Evolutionary conservation across 2,329 filamentous ascomycete species (phyloP).

Genomic region (Aspergillus proliferans): DNA sequence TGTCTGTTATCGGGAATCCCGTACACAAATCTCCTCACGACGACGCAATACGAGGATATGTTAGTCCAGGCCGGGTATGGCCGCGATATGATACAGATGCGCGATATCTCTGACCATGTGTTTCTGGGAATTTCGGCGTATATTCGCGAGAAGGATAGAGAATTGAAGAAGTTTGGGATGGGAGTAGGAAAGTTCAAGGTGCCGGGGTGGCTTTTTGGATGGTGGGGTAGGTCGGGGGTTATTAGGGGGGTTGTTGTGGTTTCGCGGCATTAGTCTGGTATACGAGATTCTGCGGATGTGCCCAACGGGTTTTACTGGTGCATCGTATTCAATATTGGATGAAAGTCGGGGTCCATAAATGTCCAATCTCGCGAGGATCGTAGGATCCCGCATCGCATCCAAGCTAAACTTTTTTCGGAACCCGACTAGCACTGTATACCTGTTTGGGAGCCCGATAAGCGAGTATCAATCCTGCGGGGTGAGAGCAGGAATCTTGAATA

Average conservation of each 20-base stretch:
- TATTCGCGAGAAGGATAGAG: constrained; percentile 33
- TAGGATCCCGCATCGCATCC: no score
- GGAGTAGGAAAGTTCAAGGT: constrained; percentile 31
- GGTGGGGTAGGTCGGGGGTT: constrained; percentile 36
- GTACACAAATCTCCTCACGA: constrained; percentile 44
- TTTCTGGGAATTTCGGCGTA: constrained; percentile 46
- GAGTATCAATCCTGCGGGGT: no score
- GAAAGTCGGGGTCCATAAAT: no score
- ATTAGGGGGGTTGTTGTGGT: constrained; percentile 37
- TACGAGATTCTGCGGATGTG: neutral
- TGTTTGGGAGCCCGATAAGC: no score
- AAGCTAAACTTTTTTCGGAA: no score
- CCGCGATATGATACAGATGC: constrained; percentile 35
- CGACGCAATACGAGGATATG: constrained; percentile 40
- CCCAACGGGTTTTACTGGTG: neutral
- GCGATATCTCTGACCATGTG: constrained; percentile 49
- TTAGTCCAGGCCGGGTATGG: constrained; percentile 47
- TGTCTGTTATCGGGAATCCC: constrained; percentile 47
- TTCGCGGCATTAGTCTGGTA: constrained; percentile 18
- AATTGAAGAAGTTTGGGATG: constrained; percentile 30
- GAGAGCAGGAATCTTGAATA: no score
- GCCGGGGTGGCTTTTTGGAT: constrained; percentile 33
- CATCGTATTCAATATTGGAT: no score
- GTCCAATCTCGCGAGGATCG: no score
- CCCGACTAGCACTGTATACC: no score